Conservation (phyloP, 2,329 filamentous ascomycete genomes). For the Aspergillus caelatus region DNA sequence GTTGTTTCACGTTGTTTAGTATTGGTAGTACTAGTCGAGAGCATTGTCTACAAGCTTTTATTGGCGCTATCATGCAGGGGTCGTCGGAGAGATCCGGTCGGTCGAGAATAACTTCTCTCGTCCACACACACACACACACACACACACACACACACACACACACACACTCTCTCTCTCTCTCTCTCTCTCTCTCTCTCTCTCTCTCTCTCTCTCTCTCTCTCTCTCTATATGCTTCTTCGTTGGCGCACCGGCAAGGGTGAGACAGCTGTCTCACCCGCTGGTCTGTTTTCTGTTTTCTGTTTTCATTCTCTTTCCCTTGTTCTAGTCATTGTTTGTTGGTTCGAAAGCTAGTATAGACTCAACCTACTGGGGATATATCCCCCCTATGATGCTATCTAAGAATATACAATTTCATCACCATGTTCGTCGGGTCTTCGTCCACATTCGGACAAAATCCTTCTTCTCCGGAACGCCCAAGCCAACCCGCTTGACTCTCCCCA, state of each 20-base stretch:
- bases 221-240: background rate
- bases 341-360: background rate
- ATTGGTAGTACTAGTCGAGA: too few species aligned
- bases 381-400: background rate
- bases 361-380: background rate
- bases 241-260: background rate
- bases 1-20: too few species aligned
- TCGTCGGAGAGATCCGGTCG: background rate
- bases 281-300: background rate
- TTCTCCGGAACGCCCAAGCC: slow-evolving; percentile 84
- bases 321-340: background rate
- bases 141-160: too few species aligned
- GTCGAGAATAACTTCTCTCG: too few species aligned
- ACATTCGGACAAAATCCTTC: slow-evolving; percentile 75
- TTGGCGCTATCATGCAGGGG: background rate
- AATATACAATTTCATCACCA: slow-evolving; percentile 23
- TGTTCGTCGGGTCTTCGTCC: slow-evolving; percentile 50
- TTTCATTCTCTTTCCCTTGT: background rate
- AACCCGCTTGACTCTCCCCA: slow-evolving; percentile 87
- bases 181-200: too few species aligned
- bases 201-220: too few species aligned
- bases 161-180: too few species aligned
- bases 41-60: background rate
- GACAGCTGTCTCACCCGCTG: background rate
- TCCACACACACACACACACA: too few species aligned